Evolutionary conservation across 257 asterid genomes (phyloP), one percentile per base, ranked within the genome.

Genomic region (Solanum chiquidenum): DNA sequence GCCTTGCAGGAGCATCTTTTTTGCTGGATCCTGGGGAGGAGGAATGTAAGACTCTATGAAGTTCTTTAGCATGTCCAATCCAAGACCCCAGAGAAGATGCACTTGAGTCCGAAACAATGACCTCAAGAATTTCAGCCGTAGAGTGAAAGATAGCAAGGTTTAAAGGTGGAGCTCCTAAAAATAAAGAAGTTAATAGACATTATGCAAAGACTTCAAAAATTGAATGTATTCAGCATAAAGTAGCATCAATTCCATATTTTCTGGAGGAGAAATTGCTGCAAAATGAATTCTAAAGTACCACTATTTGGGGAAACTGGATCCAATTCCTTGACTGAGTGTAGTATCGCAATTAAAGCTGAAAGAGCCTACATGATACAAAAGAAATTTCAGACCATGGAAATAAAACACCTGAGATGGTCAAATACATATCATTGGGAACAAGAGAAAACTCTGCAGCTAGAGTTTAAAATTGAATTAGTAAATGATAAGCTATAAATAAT

Each of bases 1-100:
- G 98, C 91, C 99, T 91, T 29, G 97, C 96, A 88, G 99, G 99
- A 83, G 99, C 96, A 90, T 97, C 99, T 90, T 96, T 97, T 93
- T 91, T 94, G 89, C 94, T 95, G 49, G 98, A 94, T 55, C 97
- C 97, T 77, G 95, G 97, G 34, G 97, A 95, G 66, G 97, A 92
- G 85, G 94, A 94, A 85, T 91, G 90, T 83, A 95, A 88, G 83
- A 91, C 92, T 89, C 89, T 88, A 86, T 95, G 98, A 88, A 95
- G 94, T 83, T 94, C 98, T 83, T 90, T 92, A 37, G 94, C 97
- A 88, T 94, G 95, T 87, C 91, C 95, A 88, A 95, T 94, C 98
- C 98, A 95, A 87, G 95, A 93, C 64, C 93, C 91, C 93, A 97
- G 89, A 68, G 99, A 96, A 88, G 98, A 93, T 75, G 98, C 92